These are phyloP conservation scores for Talaromyces ruber DNA, from an alignment of 495 filamentous ascomycete species.

Conservation along the genomic window DNA sequence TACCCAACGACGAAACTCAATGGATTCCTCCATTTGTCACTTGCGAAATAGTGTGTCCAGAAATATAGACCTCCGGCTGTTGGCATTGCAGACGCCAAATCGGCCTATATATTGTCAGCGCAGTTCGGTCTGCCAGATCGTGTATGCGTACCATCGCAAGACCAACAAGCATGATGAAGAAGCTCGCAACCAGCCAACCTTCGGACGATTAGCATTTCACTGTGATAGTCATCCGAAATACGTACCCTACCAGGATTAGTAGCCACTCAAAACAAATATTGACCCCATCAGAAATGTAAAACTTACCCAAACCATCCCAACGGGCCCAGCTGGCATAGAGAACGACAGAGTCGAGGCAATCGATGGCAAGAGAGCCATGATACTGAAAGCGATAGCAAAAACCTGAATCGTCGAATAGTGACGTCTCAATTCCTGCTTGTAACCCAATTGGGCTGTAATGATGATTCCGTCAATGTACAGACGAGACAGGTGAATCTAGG, in stretches of 20 bases:
- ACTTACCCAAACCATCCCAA: conserved; percentile 59
- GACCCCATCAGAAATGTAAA: neutral
- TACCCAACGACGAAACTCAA: conserved; percentile 65
- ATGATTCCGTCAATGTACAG: neutral
- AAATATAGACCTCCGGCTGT: conserved; percentile 62
- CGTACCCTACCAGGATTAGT: conserved; percentile 2
- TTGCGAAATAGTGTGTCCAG: conserved; percentile 63
- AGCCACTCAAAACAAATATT: neutral
- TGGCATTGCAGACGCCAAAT: conserved; percentile 61
- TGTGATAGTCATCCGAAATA: neutral
- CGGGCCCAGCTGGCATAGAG: conserved; percentile 58
- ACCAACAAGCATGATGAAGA: conserved; percentile 57
- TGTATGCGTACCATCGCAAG: conserved; percentile 47
- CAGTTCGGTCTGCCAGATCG: neutral
- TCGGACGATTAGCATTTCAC: conserved; percentile 4
- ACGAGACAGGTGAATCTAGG: neutral
- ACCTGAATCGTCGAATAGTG: conserved; percentile 60
- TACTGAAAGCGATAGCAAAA: conserved; percentile 64
- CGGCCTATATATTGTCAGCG: conserved; percentile 34
- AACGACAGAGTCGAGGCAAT: conserved; percentile 60
- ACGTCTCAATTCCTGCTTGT: conserved; percentile 61
- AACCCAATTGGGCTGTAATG: conserved; percentile 36
- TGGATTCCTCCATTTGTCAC: conserved; percentile 49
- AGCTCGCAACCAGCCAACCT: conserved; percentile 56
- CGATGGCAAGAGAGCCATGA: conserved; percentile 65